Percentiles rank a stretch among this genome's conserved stretches.
These are phyloP conservation scores for Phytomonas sp. DNA, from an alignment of 208 protist species.

Conservation along the genomic window DNA sequence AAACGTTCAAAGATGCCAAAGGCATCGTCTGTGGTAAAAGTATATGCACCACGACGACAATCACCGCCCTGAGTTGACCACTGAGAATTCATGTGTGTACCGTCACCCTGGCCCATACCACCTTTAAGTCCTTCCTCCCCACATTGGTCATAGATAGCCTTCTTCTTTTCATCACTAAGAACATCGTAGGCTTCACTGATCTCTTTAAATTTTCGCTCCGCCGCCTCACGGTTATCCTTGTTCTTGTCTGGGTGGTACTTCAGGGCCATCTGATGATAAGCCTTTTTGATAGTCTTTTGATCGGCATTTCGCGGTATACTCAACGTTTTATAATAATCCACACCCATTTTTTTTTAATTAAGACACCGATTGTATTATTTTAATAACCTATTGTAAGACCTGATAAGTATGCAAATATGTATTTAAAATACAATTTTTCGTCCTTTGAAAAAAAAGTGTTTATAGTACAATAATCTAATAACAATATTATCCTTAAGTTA, in stretches of 20 bases:
- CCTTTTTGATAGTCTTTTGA: constrained; percentile 83
- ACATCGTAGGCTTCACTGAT: constrained; percentile 97
- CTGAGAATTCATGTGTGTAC: constrained; percentile 26
- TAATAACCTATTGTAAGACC: background rate
- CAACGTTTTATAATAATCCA: constrained; percentile 88
- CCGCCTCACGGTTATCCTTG: constrained; percentile 70
- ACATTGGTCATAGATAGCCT: constrained; percentile 95
- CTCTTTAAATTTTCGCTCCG: constrained; percentile 88
- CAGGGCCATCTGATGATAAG: constrained; percentile 87
- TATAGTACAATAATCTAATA: background rate
- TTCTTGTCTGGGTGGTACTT: constrained; percentile 93
- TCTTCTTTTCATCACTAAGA: constrained; percentile 94
- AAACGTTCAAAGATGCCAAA: constrained; percentile 85
- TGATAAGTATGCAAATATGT: background rate
- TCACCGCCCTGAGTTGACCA: constrained; percentile 43
- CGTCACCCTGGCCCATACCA: constrained; percentile 42
- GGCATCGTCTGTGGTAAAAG: constrained; percentile 69
- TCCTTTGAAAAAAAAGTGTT: background rate
- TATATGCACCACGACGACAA: constrained; percentile 35
- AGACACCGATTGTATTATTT: background rate
- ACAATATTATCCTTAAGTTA: background rate
- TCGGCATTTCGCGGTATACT: constrained; percentile 53
- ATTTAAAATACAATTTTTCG: background rate
- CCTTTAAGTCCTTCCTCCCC: constrained; percentile 95
- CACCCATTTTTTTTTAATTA: constrained; percentile 25